Evolutionary conservation across 2,329 filamentous ascomycete genomes (phyloP).

Genomic region (Davidsoniella eucalypti): DNA sequence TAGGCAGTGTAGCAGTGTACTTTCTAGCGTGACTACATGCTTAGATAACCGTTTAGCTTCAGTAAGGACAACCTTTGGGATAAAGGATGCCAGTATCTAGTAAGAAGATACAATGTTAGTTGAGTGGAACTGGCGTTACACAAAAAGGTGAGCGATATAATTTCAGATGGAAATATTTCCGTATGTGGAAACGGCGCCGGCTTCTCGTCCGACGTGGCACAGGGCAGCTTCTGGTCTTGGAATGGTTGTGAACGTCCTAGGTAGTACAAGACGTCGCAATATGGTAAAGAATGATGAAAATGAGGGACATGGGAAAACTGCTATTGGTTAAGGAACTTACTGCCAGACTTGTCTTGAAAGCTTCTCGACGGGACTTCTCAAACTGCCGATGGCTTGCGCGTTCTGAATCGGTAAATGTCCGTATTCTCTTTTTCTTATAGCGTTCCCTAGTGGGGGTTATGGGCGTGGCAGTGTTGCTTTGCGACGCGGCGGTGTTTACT

Average conservation of each 20-base stretch:
- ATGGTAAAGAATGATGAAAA: background rate
- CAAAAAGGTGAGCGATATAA: background rate
- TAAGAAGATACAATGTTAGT: background rate
- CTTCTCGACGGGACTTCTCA: conserved; percentile 25
- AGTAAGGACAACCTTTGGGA: conserved; percentile 20
- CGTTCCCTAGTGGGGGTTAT: background rate
- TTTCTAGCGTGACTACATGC: conserved; percentile 20
- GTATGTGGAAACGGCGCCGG: no score
- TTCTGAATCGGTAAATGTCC: conserved; percentile 25
- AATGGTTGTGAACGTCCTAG: background rate
- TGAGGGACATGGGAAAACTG: background rate
- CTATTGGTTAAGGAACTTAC: conserved; percentile 16
- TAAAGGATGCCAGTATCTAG: conserved; percentile 22
- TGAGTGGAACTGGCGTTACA: conserved; percentile 1
- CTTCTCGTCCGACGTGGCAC: background rate
- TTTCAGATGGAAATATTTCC: no score
- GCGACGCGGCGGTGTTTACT: background rate
- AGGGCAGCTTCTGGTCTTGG: background rate
- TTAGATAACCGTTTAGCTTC: conserved; percentile 24
- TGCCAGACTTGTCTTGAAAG: conserved; percentile 24
- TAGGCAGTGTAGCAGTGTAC: conserved; percentile 17
- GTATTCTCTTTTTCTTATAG: conserved; percentile 20
- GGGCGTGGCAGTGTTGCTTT: background rate
- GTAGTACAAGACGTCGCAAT: background rate
- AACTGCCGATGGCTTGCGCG: conserved; percentile 25